Percentiles rank a stretch among this genome's conserved stretches.
These are phyloP conservation scores for Dacryopinax primogenitus DNA, from an alignment of 768 basidiomycete species.

Conservation along the genomic window DNA sequence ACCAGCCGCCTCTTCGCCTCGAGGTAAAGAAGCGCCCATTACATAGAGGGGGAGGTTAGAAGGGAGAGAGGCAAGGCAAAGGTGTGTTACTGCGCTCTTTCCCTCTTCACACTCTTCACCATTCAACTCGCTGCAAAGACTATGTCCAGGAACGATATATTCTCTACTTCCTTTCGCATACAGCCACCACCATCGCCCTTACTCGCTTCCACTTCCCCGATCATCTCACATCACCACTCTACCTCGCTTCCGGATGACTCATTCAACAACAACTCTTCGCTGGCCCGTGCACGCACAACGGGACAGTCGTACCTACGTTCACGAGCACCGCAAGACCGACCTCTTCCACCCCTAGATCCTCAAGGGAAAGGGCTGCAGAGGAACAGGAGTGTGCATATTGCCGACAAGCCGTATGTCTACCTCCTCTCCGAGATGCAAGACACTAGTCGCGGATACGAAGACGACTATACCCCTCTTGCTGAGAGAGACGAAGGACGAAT, in stretches of 20 bases:
- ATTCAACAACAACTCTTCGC: background rate
- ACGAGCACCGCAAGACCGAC: background rate
- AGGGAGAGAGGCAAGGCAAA: background rate
- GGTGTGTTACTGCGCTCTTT: background rate
- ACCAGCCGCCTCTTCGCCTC: too few species aligned
- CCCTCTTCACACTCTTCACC: background rate
- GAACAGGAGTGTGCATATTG: background rate
- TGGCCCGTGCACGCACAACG: background rate
- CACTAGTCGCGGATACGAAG: background rate
- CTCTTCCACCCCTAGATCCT: background rate
- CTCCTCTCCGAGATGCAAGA: background rate
- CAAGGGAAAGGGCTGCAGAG: background rate
- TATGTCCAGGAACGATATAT: background rate
- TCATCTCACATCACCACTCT: background rate
- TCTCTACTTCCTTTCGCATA: constrained; percentile 7
- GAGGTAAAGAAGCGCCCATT: background rate
- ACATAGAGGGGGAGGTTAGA: too few species aligned
- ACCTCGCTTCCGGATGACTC: background rate
- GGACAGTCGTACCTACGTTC: background rate
- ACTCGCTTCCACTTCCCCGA: background rate
- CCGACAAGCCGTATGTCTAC: background rate
- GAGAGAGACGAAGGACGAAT: background rate
- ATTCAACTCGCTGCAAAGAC: background rate
- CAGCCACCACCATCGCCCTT: constrained; percentile 13
- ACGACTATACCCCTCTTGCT: background rate